Evolutionary conservation across 2,329 filamentous ascomycete species (phyloP).

Genomic region (Botrytis paeoniae): DNA sequence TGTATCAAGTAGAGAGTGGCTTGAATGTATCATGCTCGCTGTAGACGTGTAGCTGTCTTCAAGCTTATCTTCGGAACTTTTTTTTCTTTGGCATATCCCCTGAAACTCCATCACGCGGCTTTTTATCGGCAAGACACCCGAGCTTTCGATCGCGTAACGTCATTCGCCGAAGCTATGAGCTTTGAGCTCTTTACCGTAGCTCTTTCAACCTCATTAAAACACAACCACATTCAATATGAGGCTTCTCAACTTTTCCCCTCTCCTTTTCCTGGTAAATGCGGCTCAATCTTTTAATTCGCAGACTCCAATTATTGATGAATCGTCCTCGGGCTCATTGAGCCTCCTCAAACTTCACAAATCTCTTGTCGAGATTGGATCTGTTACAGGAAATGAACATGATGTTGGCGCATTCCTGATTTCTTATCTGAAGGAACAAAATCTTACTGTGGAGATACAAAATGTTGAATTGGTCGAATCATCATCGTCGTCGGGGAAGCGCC

Average conservation of each 20-base stretch:
- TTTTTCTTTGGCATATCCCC: neutral
- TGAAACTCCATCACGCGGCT: neutral
- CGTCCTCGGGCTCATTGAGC: slow-evolving; percentile 19
- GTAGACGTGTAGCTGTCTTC: neutral
- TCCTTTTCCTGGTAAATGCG: slow-evolving; percentile 25
- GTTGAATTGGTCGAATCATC: slow-evolving; percentile 34
- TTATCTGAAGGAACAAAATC: slow-evolving; percentile 56
- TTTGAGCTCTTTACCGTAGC: neutral
- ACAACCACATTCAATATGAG: slow-evolving; percentile 25
- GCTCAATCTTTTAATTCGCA: slow-evolving; percentile 25
- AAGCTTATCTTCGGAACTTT: neutral
- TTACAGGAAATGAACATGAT: slow-evolving; percentile 57
- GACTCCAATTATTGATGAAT: slow-evolving; percentile 23
- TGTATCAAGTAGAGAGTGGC: neutral
- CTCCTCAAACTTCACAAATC: slow-evolving; percentile 60
- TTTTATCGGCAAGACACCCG: neutral
- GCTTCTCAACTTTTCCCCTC: slow-evolving; percentile 20
- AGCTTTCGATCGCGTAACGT: neutral
- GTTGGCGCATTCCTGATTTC: slow-evolving; percentile 56
- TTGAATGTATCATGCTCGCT: neutral
- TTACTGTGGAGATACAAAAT: slow-evolving; percentile 59
- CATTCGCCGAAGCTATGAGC: slow-evolving; percentile 3
- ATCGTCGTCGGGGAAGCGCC: slow-evolving; percentile 19
- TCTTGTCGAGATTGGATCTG: slow-evolving; percentile 61
- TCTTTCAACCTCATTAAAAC: neutral